Evolutionary conservation across 2,329 filamentous ascomycete species (phyloP), one percentile per base, ranked within the genome.

Genomic region (Tolypocladium endophyticum): DNA sequence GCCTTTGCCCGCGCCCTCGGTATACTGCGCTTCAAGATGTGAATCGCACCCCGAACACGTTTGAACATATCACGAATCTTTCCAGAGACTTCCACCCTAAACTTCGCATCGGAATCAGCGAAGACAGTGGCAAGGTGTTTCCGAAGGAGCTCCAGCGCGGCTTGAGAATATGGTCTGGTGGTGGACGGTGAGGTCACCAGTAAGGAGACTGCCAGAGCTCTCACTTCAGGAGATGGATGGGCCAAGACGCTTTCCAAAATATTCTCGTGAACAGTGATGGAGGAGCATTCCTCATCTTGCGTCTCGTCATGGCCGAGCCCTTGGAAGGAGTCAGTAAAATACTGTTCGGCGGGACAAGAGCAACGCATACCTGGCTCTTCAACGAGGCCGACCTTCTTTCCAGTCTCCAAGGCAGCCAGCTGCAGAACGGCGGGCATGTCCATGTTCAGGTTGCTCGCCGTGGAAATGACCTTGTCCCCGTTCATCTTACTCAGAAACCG

Each of bases 61-160:
- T 88, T 87, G 61, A 92, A 84, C 70, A 97, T 84, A 65, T 87
- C 86, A 62, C 90, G 87, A 2, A 88, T 85, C 62, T 89, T 83
- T 30, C 86, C 85, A 33, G 93, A 79, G 1, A 95, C 80, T 65
- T 96, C 90, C 60, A 92, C 88, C 60, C 94, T 85, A 64, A 92
- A 88, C 66, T 93, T 91, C 7, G 93, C 87, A 69, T 97, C 92
- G 0, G 89, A 86, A 63, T 97, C 92, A 3, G 90, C 85, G 69
- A 95, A 88, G 63, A 93, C 85, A 20, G 87, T 82, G 1, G 83
- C 80, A 4, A 97, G 74, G 61, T 90, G 85, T 39, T 76, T 78
- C 58, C 80, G 80, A 2, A 97, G 76, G 16, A 88, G 79, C 3
- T 74, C 71, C 3, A 97, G 77, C 0, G 87, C 81, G 12, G 76